These are phyloP conservation scores for Aspergillus bridgeri DNA, from an alignment of 495 filamentous ascomycete genomes.

Conservation along the genomic window DNA sequence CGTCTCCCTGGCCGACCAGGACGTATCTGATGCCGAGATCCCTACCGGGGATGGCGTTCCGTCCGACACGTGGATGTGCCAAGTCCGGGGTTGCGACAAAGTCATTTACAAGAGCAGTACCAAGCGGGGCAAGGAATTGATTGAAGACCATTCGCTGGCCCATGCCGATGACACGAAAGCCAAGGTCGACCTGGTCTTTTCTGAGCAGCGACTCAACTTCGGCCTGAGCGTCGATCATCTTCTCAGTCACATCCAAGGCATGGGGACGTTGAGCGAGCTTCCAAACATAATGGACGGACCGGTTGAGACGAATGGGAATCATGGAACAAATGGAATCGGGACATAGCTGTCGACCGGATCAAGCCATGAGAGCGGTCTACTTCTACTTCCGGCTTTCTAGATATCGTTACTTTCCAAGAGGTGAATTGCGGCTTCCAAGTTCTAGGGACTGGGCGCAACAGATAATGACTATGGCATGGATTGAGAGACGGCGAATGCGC, in stretches of 20 bases:
- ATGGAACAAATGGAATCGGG: constrained; percentile 8
- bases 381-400: no score
- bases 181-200: constrained; percentile 54
- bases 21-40: constrained; percentile 38
- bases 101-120: constrained; percentile 58
- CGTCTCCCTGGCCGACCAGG: constrained; percentile 20
- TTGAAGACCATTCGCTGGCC: constrained; percentile 60
- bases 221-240: constrained; percentile 40
- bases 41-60: constrained; percentile 39
- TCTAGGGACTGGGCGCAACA: no score
- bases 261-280: constrained; percentile 17
- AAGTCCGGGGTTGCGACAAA: constrained; percentile 62
- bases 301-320: neutral
- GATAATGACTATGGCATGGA: neutral
- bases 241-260: constrained; percentile 27
- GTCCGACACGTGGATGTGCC: constrained; percentile 67
- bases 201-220: constrained; percentile 41
- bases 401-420: no score
- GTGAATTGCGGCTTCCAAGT: neutral
- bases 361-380: no score
- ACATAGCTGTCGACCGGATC: neutral
- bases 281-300: neutral
- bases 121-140: constrained; percentile 53
- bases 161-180: constrained; percentile 64
- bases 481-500: neutral